Conservation (phyloP, 179 eudicot genomes). For the Actinidia arguta region DNA sequence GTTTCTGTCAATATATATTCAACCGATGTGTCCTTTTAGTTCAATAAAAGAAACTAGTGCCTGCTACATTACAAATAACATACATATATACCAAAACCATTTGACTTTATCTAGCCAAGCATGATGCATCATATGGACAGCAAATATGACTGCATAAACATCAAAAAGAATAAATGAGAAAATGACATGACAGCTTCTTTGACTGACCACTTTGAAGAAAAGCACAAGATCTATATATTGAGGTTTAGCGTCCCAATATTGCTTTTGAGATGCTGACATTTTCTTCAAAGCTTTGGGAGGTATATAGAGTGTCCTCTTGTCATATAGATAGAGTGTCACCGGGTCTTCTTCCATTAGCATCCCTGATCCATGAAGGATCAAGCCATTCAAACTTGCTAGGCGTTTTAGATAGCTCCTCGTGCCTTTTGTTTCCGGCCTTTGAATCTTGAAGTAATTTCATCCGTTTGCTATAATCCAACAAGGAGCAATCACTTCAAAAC, state of each 20-base stretch:
- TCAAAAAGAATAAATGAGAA: neutral
- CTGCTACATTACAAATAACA: neutral
- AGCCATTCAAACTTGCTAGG: slow-evolving; percentile 95
- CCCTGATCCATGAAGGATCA: slow-evolving; percentile 78
- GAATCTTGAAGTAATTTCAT: slow-evolving; percentile 53
- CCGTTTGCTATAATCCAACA: slow-evolving; percentile 60
- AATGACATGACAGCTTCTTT: neutral
- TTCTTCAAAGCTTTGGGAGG: slow-evolving; percentile 84
- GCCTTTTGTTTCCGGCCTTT: slow-evolving; percentile 32
- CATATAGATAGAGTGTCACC: slow-evolving; percentile 74
- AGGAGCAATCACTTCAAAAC: slow-evolving; percentile 34
- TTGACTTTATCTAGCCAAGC: neutral
- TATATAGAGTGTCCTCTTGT: slow-evolving; percentile 84
- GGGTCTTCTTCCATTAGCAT: slow-evolving; percentile 92
- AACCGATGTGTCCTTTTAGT: neutral
- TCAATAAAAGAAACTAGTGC: neutral
- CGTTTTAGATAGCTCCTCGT: slow-evolving; percentile 43
- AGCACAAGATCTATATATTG: slow-evolving; percentile 89
- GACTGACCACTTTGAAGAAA: slow-evolving; percentile 98
- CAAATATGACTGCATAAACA: neutral
- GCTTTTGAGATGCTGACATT: slow-evolving; percentile 97
- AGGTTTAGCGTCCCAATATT: slow-evolving; percentile 90
- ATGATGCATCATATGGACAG: neutral
- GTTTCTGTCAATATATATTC: neutral
- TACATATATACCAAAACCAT: neutral